Evolutionary conservation across 148 eudicot species (phyloP), one percentile per base, ranked within the genome.

Genomic region (Camellia sinensis): DNA sequence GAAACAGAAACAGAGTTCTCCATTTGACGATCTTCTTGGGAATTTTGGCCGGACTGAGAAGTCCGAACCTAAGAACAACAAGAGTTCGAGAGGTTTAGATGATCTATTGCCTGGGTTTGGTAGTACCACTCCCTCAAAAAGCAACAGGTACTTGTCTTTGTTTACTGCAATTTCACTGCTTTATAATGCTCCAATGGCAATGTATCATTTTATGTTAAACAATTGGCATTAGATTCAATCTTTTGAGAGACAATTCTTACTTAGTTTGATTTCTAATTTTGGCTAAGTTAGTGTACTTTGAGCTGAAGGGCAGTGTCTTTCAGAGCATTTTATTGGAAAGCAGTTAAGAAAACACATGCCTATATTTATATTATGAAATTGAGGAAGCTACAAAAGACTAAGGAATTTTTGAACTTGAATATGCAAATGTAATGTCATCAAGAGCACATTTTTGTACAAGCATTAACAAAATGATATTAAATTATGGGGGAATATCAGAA

Each of bases 61-160:
- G 46, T 75, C 67, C 0, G 81, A 84, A 61, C 50, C 80, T 5
- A 85, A 71, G 66, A 68, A 22, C 45, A 68, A 50, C 60, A 83
- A 65, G 78, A 69, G 67, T 21, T 67, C 83, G 29, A 71, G 82
- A 79, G 93, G 86, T 71, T 92, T 93, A 41, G 97, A 96, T 85
- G 99, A 96, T 89, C 83, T 96, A 88, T 76, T 96, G 64, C 91
- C 94, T 53, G 95, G 97, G 22, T 91, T 96, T 82, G 97, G 98
- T 68, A 82, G 80, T 48, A 80, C 82, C 70, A 82, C 63, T 82
- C 62, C 88, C 54, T 69, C 79, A 17, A 76, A 45, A 50, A 84
- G 73, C 63, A 83, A 75, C 87, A 91, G 97, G 97, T 93, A 88
- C 78, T 29, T 73, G 71, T 46, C 12, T 14, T 62, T 62, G 41